phyloP scores from a whole-genome alignment of 768 basidiomycete species.

The Clitopilus hobsonii region DNA sequence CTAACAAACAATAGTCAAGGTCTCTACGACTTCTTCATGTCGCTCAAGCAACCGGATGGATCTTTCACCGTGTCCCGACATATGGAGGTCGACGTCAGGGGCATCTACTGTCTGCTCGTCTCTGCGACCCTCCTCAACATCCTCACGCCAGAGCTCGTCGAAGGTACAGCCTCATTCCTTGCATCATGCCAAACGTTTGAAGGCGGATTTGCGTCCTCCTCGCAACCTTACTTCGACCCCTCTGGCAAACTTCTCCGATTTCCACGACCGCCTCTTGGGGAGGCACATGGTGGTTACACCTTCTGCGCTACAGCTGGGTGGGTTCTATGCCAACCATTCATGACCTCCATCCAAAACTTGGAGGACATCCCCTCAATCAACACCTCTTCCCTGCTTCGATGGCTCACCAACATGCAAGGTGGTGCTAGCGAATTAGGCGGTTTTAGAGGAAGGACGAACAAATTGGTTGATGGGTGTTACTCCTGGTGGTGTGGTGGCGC shows the following conservation, averaged over 20 bases:
- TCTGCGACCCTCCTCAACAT: slow-evolving; percentile 81
- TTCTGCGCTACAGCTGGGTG: slow-evolving; percentile 89
- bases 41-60: slow-evolving; percentile 88
- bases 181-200: slow-evolving; percentile 95
- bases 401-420: slow-evolving; percentile 87
- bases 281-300: slow-evolving; percentile 97
- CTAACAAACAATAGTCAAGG: slow-evolving; percentile 42
- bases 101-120: slow-evolving; percentile 87
- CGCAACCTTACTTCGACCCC: slow-evolving; percentile 60
- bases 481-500: slow-evolving; percentile 99
- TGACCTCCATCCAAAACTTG: slow-evolving; percentile 15
- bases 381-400: slow-evolving; percentile 58
- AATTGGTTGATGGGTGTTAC: slow-evolving; percentile 99
- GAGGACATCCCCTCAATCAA: slow-evolving; percentile 44
- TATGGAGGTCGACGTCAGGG: slow-evolving; percentile 96
- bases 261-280: slow-evolving; percentile 78
- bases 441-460: slow-evolving; percentile 91
- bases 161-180: slow-evolving; percentile 73
- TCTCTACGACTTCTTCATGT: slow-evolving; percentile 87
- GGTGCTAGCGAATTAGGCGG: slow-evolving; percentile 81
- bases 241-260: slow-evolving; percentile 27
- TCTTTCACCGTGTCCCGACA: slow-evolving; percentile 86
- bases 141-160: slow-evolving; percentile 82
- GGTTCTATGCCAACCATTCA: slow-evolving; percentile 66
- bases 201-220: slow-evolving; percentile 85